A percentile compares a stretch with the other conserved stretches of the same genome.
Conservation (phyloP, 2,329 filamentous ascomycete genomes). For the Talaromyces rugulosus region DNA sequence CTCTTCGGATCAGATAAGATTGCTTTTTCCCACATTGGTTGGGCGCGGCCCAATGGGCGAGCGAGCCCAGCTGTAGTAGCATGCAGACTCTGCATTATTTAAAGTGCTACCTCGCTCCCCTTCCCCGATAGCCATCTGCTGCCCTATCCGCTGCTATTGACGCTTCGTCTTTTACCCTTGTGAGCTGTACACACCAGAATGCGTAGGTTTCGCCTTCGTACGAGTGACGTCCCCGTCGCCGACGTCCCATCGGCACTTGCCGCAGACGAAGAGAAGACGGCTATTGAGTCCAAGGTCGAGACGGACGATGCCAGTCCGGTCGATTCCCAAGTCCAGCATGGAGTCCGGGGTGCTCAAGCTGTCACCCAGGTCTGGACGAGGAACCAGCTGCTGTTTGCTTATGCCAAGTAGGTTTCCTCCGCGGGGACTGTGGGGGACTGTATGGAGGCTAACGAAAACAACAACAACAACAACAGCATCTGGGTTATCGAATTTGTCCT, state of each 20-base stretch:
- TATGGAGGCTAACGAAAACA: background rate
- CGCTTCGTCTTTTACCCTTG: background rate
- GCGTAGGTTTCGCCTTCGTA: background rate
- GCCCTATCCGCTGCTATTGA: background rate
- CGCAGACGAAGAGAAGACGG: background rate
- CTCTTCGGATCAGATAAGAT: background rate
- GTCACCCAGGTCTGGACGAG: constrained; percentile 6
- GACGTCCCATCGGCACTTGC: background rate
- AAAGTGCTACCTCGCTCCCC: background rate
- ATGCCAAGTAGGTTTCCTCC: constrained; percentile 1
- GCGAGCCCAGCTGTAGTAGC: background rate
- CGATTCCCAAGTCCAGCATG: background rate
- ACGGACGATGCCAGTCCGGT: background rate
- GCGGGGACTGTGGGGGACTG: background rate
- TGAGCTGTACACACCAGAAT: background rate
- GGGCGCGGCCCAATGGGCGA: too few species aligned
- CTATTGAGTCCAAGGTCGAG: background rate
- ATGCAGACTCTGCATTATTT: background rate
- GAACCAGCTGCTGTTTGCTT: constrained; percentile 5
- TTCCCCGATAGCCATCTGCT: background rate
- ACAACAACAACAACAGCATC: constrained; percentile 22
- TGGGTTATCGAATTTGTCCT: constrained; percentile 36
- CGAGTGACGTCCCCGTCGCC: background rate
- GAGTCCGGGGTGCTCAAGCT: constrained; percentile 1
- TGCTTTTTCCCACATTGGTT: background rate